Percentiles rank a stretch among this genome's conserved stretches.
phyloP scores from a whole-genome alignment of 805 yeast species.

The Naumovozyma baii region DNA sequence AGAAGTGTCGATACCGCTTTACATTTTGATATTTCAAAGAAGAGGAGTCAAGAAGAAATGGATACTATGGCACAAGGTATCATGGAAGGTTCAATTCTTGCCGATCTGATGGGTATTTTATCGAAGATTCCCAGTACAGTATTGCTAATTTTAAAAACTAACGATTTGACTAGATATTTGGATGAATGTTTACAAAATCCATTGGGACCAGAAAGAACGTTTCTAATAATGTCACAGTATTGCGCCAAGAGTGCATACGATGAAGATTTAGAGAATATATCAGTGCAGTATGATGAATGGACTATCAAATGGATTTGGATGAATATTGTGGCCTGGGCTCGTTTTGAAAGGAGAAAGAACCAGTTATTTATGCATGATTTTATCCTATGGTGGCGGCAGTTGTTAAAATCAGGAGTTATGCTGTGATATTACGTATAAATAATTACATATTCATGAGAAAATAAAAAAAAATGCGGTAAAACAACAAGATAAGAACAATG shows the following conservation, averaged over 20 bases:
- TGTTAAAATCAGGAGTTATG: background rate
- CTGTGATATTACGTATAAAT: background rate
- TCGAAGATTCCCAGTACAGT: constrained; percentile 79
- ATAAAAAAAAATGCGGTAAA: too few relatives aligned
- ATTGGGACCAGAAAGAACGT: constrained; percentile 78
- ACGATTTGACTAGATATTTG: constrained; percentile 80
- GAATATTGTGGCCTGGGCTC: constrained; percentile 20
- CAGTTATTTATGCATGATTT: constrained; percentile 23
- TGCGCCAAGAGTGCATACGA: constrained; percentile 72
- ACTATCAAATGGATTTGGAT: constrained; percentile 18
- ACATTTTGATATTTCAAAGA: constrained; percentile 47
- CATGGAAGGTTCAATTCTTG: constrained; percentile 51
- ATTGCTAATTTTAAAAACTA: constrained; percentile 78
- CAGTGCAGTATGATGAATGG: constrained; percentile 15
- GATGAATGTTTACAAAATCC: constrained; percentile 80
- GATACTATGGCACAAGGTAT: constrained; percentile 55
- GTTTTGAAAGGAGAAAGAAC: constrained; percentile 21
- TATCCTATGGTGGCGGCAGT: constrained; percentile 22
- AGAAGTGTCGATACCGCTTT: constrained; percentile 73
- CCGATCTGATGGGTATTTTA: constrained; percentile 69
- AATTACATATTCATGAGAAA: too few relatives aligned
- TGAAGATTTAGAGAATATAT: constrained; percentile 44
- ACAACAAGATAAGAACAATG: too few relatives aligned
- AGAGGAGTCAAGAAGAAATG: constrained; percentile 55
- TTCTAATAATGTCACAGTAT: constrained; percentile 79